Conservation (phyloP, 2,329 filamentous ascomycete species). For the Kalmusia sp. region DNA sequence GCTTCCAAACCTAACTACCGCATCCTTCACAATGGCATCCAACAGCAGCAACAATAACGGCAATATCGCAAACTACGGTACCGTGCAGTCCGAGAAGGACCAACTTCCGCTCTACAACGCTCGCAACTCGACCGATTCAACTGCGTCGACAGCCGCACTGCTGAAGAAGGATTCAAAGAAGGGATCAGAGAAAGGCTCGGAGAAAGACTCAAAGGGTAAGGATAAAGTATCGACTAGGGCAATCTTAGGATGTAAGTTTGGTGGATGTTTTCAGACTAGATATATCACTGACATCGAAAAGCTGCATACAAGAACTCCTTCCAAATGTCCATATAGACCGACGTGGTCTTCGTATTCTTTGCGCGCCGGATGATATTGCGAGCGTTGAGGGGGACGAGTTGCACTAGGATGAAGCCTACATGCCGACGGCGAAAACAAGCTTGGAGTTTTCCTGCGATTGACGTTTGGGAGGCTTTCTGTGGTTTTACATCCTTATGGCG, state of each 20-base stretch:
- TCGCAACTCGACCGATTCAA: conserved; percentile 17
- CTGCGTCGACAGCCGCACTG: conserved; percentile 14
- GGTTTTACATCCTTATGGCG: too few relatives aligned
- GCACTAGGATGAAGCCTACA: too few relatives aligned
- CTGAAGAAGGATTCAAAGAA: conserved; percentile 14
- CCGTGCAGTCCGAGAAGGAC: conserved; percentile 13
- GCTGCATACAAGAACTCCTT: conserved; percentile 18
- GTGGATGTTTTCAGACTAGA: not conserved
- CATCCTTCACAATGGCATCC: conserved; percentile 5
- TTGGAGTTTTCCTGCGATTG: too few relatives aligned
- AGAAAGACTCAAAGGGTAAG: conserved; percentile 4
- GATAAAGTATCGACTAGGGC: conserved; percentile 11
- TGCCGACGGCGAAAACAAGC: too few relatives aligned
- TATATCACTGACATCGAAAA: not conserved
- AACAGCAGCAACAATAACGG: conserved; percentile 7
- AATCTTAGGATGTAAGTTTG: conserved; percentile 13
- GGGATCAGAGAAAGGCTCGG: conserved; percentile 8
- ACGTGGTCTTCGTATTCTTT: not conserved
- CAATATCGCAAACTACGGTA: conserved; percentile 13
- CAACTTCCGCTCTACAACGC: conserved; percentile 16
- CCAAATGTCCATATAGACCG: conserved; percentile 9
- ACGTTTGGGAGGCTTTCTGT: too few relatives aligned
- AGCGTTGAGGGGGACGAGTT: not conserved
- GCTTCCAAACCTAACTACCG: not conserved
- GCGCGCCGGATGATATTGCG: too few relatives aligned